phyloP scores from a whole-genome alignment of 768 basidiomycete species.

The Lactarius deliciosus region DNA sequence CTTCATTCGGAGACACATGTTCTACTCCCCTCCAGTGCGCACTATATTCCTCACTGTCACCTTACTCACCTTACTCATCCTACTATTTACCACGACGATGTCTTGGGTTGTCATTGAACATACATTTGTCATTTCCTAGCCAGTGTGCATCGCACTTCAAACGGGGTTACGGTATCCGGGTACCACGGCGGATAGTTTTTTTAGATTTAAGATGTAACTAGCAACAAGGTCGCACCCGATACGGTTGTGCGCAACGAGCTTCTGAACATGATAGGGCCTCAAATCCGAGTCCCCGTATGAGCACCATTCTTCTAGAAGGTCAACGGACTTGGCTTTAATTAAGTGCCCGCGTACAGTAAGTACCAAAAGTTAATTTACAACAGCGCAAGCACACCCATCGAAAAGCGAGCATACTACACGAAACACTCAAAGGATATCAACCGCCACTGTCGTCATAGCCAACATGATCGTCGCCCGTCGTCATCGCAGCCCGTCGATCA shows the following conservation, averaged over 20 bases:
- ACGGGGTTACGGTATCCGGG: too few relatives aligned
- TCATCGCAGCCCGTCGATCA: neutral
- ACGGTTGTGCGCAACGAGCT: too few relatives aligned
- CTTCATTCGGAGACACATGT: slow-evolving; percentile 1
- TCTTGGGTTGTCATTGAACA: neutral
- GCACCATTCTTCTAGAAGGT: too few relatives aligned
- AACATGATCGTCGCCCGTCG: neutral
- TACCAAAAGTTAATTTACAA: neutral
- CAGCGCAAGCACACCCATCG: neutral
- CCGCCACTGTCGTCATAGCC: neutral
- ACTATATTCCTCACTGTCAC: neutral
- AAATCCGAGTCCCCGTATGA: neutral
- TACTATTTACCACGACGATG: neutral
- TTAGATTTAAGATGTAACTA: neutral
- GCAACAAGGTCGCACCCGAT: neutral
- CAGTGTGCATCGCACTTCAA: too few relatives aligned
- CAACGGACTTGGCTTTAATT: neutral
- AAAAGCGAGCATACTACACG: neutral
- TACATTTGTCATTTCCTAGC: neutral
- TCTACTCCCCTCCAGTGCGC: neutral
- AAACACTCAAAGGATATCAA: neutral
- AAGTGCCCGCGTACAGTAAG: neutral
- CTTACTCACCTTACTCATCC: neutral
- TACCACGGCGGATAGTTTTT: too few relatives aligned
- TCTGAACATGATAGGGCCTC: too few relatives aligned